Evolutionary conservation across 306 rosid genomes (phyloP).

Genomic region (Medicago lupulina): DNA sequence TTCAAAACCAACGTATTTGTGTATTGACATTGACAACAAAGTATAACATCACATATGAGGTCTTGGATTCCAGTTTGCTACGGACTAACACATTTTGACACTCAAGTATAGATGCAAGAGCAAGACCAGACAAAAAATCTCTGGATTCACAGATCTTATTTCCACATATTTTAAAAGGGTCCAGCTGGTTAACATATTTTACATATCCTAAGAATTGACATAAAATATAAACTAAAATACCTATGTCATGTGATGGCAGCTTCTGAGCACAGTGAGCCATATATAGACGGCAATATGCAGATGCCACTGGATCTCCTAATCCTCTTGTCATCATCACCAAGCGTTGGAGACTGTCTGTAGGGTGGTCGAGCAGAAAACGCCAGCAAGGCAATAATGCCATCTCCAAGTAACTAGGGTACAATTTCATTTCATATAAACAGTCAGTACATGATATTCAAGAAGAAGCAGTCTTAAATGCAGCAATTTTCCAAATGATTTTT

Average conservation of each 20-base stretch:
- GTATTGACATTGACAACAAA: constrained; percentile 34
- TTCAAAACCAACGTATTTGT: constrained; percentile 32
- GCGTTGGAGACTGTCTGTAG: constrained; percentile 66
- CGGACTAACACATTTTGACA: constrained; percentile 25
- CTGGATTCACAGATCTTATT: constrained; percentile 19
- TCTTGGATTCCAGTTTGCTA: constrained; percentile 6
- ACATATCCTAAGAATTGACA: constrained; percentile 23
- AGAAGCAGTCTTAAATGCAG: constrained; percentile 24
- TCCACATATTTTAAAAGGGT: constrained; percentile 12
- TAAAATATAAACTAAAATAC: constrained; percentile 45
- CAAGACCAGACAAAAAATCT: constrained; percentile 20
- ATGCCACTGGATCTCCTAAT: constrained; percentile 91
- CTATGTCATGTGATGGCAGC: constrained; percentile 72
- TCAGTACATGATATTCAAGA: constrained; percentile 31
- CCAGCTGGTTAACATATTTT: constrained; percentile 20
- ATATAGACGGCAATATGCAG: constrained; percentile 83
- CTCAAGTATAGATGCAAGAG: constrained; percentile 30
- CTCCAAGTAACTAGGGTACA: constrained; percentile 81
- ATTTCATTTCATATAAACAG: constrained; percentile 45
- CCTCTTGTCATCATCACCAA: constrained; percentile 91
- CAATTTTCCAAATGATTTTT: constrained; percentile 21
- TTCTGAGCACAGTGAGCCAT: constrained; percentile 78
- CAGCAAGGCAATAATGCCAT: constrained; percentile 92
- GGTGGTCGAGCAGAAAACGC: constrained; percentile 77
- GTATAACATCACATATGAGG: constrained; percentile 13